Base-by-base conservation (phyloP, 306 rosid species). In the Corylus avellana region DNA sequence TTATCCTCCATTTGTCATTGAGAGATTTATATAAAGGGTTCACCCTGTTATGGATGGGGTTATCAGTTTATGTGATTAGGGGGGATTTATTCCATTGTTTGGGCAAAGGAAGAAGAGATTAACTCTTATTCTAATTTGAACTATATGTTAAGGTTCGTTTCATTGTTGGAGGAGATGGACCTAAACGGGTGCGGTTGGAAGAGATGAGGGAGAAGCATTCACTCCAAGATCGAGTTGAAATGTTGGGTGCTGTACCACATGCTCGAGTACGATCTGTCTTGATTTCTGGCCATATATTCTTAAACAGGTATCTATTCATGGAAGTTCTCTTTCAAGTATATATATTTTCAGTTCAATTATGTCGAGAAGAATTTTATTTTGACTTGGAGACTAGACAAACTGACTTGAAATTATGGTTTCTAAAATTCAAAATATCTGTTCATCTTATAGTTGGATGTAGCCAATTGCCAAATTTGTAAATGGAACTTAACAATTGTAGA, bases 201-300 rank as follows among this genome's bases (percentile, higher is more conserved):
- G 97, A 94, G 85, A 92, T 92, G 97, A 90, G 95, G 85, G 98
- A 94, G 84, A 92, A 87, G 27, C 97, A 91, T 83, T 91, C 92
- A 64, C 97, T 94, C 68, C 97, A 94, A 85, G 98, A 94, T 85
- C 92, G 92, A 81, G 97, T 94, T 64, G 95, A 94, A 85, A 94
- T 94, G 97, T 72, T 94, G 88, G 97, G 94, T 72, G 95, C 97
- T 58, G 93, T 94, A 53, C 97, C 90, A 37, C 98, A 91, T 80
- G 91, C 96, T 58, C 89, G 71, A 84, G 97, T 92, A 51, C 91
- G 84, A 63, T 91, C 93, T 12, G 97, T 92, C 73, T 88, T 94
- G 4, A 76, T 92, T 74, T 81, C 90, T 55, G 97, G 98, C 73
- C 98, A 92, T 81, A 92, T 94, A 84, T 94, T 94, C 88, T 87